Conservation (phyloP, 176 grass and related monocot species). For the Musa itinerans region DNA sequence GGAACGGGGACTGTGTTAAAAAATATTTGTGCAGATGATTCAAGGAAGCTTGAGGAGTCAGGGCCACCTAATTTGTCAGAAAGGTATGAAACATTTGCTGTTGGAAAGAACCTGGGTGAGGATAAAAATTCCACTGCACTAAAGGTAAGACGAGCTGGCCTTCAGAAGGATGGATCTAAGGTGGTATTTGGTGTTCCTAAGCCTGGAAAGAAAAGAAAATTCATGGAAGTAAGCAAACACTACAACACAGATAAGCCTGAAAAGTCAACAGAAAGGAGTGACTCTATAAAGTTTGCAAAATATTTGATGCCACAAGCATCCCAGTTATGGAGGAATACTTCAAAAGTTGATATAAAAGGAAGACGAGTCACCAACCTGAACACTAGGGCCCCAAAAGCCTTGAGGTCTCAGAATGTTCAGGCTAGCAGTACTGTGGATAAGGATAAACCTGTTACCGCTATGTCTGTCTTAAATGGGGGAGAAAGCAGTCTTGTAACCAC, state of each 20-base stretch:
- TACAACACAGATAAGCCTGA: slow-evolving; percentile 56
- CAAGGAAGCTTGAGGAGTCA: slow-evolving; percentile 36
- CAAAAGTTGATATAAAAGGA: slow-evolving; percentile 49
- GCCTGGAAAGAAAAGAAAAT: slow-evolving; percentile 95
- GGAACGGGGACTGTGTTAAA: slow-evolving; percentile 19
- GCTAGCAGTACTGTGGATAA: slow-evolving; percentile 28
- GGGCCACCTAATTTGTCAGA: slow-evolving; percentile 44
- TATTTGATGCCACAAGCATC: slow-evolving; percentile 54
- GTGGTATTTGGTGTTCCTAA: slow-evolving; percentile 90
- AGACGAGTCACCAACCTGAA: slow-evolving; percentile 44
- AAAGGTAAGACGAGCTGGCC: slow-evolving; percentile 51
- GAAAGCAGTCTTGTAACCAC: slow-evolving; percentile 29
- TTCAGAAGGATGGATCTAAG: slow-evolving; percentile 87
- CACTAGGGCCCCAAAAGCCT: slow-evolving; percentile 44
- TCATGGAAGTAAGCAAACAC: slow-evolving; percentile 99
- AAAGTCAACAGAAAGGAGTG: slow-evolving; percentile 43
- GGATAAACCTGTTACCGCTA: slow-evolving; percentile 18
- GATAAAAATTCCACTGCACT: slow-evolving; percentile 35
- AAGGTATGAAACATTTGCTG: slow-evolving; percentile 55
- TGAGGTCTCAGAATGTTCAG: slow-evolving; percentile 35
- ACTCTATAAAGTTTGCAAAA: slow-evolving; percentile 42
- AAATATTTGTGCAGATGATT: slow-evolving; percentile 20
- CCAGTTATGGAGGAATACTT: slow-evolving; percentile 29
- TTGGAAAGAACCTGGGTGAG: slow-evolving; percentile 48
- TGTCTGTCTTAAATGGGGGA: slow-evolving; percentile 26